Conservation (phyloP, 73 alveolate species). For the Paramecium primaurelia region DNA sequence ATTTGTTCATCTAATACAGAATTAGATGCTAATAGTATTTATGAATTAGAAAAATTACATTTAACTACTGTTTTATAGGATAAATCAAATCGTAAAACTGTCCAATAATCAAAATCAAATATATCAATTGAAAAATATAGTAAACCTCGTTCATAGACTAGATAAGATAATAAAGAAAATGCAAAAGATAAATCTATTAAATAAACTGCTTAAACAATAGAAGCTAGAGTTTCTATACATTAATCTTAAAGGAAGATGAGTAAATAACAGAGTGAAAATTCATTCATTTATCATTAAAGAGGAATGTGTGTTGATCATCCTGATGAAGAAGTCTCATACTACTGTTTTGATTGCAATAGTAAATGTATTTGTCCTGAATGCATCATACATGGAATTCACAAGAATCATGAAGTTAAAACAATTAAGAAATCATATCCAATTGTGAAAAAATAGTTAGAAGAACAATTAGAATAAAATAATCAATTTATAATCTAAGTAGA, state of each 20-base stretch:
- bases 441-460: constrained; percentile 38
- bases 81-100: background rate
- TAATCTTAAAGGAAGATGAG: background rate
- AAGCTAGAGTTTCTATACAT: background rate
- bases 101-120: background rate
- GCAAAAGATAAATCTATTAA: background rate
- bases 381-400: constrained; percentile 58
- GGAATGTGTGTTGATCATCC: constrained; percentile 51
- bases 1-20: constrained; percentile 30
- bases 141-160: background rate
- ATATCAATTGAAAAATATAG: background rate
- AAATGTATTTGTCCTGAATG: constrained; percentile 63
- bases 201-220: background rate
- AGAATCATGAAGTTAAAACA: constrained; percentile 61
- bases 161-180: constrained; percentile 11
- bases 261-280: background rate
- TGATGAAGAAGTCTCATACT: constrained; percentile 59
- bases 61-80: background rate
- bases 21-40: constrained; percentile 31
- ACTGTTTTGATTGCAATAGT: constrained; percentile 43
- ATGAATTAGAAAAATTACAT: constrained; percentile 48
- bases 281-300: background rate
- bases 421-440: constrained; percentile 59
- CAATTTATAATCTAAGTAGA: background rate
- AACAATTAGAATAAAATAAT: constrained; percentile 15